Percentiles rank a stretch among this genome's conserved stretches.
Evolutionary conservation across 208 protist species (phyloP).

Genomic region (Trypanosoma melophagium): DNA sequence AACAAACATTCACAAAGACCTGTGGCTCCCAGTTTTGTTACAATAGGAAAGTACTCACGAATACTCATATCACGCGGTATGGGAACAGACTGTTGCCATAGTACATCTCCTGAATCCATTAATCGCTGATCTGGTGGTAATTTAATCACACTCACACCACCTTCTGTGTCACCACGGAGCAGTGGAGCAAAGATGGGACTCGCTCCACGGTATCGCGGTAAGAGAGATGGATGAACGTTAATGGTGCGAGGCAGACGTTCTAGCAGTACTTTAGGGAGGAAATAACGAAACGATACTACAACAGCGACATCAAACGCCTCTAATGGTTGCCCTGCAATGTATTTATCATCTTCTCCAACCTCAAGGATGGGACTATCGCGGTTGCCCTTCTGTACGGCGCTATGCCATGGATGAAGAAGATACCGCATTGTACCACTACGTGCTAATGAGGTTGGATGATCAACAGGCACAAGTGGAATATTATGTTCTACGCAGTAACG

Average conservation of each 20-base stretch:
- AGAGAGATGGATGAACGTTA: constrained; percentile 88
- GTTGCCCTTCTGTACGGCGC: too few species aligned
- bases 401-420: constrained; percentile 37
- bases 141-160: constrained; percentile 81
- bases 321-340: constrained; percentile 37
- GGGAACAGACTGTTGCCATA: constrained; percentile 72
- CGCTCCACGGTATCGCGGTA: constrained; percentile 85
- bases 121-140: constrained; percentile 42
- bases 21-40: constrained; percentile 65
- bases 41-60: constrained; percentile 79
- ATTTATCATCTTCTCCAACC: not conserved
- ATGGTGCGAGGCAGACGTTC: constrained; percentile 65
- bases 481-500: constrained; percentile 67
- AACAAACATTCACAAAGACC: constrained; percentile 79
- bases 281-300: constrained; percentile 89
- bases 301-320: constrained; percentile 71
- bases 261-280: constrained; percentile 63
- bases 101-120: constrained; percentile 82
- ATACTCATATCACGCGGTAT: constrained; percentile 72
- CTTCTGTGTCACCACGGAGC: constrained; percentile 58
- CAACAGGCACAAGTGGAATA: constrained; percentile 64
- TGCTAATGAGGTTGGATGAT: constrained; percentile 63
- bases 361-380: too few species aligned
- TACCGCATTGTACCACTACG: constrained; percentile 51
- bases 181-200: constrained; percentile 88